Evolutionary conservation across 176 grass and related monocot genomes (phyloP).

Genomic region (Alopecurus myosuroides): DNA sequence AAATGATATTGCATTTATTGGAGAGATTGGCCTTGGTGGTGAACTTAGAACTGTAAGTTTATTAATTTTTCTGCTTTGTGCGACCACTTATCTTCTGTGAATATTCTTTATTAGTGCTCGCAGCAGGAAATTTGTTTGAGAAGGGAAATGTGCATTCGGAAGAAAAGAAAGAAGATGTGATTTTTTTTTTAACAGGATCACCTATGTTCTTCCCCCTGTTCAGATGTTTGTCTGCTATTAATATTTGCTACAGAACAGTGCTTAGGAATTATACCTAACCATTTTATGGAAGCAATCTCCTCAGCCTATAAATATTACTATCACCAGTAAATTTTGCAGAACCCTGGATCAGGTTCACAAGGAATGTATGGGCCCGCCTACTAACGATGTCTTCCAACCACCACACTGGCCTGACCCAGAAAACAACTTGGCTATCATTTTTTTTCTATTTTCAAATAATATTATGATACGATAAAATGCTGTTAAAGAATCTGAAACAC

Average conservation of each 20-base stretch:
- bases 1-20: conserved; percentile 92
- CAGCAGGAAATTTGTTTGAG: background rate
- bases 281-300: background rate
- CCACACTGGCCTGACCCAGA: background rate
- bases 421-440: background rate
- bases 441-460: background rate
- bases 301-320: conserved; percentile 6
- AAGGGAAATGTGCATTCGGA: background rate
- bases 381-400: background rate
- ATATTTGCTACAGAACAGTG: background rate
- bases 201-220: background rate
- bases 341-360: background rate
- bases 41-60: conserved; percentile 80
- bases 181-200: background rate
- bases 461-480: background rate
- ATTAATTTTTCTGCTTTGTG: conserved; percentile 10
- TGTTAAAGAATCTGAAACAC: background rate
- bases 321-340: background rate
- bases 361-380: background rate
- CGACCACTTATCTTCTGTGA: background rate
- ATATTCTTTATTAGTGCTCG: conserved; percentile 10
- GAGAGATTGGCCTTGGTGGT: conserved; percentile 84
- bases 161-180: background rate
- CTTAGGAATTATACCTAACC: background rate
- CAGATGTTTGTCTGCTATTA: background rate